Evolutionary conservation across 768 basidiomycete genomes (phyloP).

Genomic region (Russula sp.): DNA sequence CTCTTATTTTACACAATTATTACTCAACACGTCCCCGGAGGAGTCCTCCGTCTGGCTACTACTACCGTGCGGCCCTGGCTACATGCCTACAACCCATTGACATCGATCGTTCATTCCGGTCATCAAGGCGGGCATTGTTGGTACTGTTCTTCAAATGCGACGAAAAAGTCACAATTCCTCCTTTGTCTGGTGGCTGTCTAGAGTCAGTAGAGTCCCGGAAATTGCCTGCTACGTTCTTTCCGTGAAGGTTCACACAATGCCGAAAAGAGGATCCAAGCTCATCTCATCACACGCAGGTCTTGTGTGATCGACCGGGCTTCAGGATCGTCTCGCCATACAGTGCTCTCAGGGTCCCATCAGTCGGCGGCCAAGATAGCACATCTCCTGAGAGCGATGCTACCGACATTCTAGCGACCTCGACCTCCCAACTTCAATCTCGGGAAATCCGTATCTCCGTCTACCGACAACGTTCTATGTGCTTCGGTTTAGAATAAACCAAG

Average conservation of each 20-base stretch:
- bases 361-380: not conserved
- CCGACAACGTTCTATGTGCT: not conserved
- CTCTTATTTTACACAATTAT: not conserved
- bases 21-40: not conserved
- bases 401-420: not conserved
- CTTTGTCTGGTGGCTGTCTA: not conserved
- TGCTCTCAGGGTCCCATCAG: not conserved
- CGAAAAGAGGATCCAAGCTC: not conserved
- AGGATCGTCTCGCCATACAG: not conserved
- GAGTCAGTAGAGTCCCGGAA: not conserved
- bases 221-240: not conserved
- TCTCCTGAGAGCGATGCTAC: not conserved
- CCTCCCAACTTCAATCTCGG: not conserved
- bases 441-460: not conserved
- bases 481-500: not conserved
- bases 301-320: not conserved
- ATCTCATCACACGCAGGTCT: not conserved
- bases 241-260: not conserved
- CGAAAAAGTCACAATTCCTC: not conserved
- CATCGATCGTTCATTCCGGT: not conserved
- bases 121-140: not conserved
- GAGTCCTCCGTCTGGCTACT: not conserved
- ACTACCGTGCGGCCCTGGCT: not conserved
- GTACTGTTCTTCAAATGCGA: not conserved
- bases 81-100: not conserved